Conservation (phyloP, 2,329 filamentous ascomycete species). For the Trichophyton simii region DNA sequence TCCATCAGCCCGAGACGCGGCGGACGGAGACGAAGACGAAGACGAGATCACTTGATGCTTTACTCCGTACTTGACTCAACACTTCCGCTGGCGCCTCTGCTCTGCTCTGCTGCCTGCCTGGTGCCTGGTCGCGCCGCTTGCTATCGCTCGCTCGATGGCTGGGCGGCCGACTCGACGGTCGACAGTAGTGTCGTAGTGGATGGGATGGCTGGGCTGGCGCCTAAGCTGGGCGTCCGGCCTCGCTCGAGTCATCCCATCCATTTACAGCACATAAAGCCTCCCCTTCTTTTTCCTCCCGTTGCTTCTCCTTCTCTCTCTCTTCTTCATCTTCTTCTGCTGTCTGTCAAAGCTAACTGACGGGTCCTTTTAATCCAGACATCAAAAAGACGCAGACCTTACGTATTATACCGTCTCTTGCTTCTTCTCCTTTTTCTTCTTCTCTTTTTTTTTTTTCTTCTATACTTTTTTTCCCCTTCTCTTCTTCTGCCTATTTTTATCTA, state of each 20-base stretch:
- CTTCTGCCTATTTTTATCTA: not conserved
- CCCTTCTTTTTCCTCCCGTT: too few species aligned
- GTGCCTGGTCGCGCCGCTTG: too few species aligned
- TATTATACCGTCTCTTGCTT: not conserved
- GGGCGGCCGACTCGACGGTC: not conserved
- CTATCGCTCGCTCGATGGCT: conserved; percentile 3
- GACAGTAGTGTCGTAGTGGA: too few species aligned
- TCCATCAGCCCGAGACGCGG: not conserved
- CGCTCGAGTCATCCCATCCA: not conserved
- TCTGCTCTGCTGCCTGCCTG: not conserved
- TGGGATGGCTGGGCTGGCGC: not conserved
- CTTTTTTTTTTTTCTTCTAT: not conserved
- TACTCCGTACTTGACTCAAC: too few species aligned
- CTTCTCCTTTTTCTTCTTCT: not conserved
- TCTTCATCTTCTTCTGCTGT: not conserved
- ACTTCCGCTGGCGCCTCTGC: not conserved
- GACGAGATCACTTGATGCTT: not conserved
- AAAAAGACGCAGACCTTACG: not conserved
- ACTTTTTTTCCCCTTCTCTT: not conserved
- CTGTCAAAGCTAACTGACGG: not conserved
- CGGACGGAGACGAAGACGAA: not conserved
- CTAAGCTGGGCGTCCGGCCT: not conserved
- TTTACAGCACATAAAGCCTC: not conserved
- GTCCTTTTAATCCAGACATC: not conserved
- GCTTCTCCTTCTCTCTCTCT: not conserved